Base-by-base conservation (phyloP, 2,329 filamentous ascomycete species). In the Monilinia fructicola region DNA sequence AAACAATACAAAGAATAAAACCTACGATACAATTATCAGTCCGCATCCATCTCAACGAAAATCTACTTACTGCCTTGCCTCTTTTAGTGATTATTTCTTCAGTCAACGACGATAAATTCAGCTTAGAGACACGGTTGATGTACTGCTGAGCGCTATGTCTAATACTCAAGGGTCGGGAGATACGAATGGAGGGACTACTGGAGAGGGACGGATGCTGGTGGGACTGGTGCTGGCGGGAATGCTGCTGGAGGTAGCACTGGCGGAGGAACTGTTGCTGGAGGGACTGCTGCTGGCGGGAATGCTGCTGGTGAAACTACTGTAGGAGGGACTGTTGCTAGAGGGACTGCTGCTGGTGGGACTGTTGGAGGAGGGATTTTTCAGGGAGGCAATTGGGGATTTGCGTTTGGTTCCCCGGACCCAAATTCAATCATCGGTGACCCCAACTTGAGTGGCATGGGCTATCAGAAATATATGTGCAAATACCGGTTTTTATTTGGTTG, bases 391-490 rank as follows among this genome's bases (percentile, higher is more conserved):
- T n/a, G n/a, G n/a, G n/a, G n/a, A n/a, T n/a, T n/a, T n/a, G n/a
- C n/a, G n/a, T n/a, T n/a, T n/a, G n/a, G n/a, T n/a, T n/a, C n/a
- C n/a, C n/a, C n/a, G n/a, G n/a, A n/a, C n/a, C n/a, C n/a, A n/a
- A n/a, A n/a, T n/a, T n/a, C n/a, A n/a, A n/a, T n/a, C n/a, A n/a
- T n/a, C n/a, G n/a, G n/a, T n/a, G n/a, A n/a, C n/a, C n/a, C n/a
- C n/a, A n/a, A n/a, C n/a, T n/a, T n/a, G 11, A 40, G 38, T 12
- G 38, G 38, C 12, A 40, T 10, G 2, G 74, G 72, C 28, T 74
- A 74, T 60, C 84, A 83, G 73, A 83, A 81, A 76, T 84, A 83
- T 74, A 79, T 80, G 52, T 85, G 83, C 81, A 85, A 83, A 76
- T 82, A 84, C 77, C 83, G 82, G 70, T 80, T 80, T 66, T 79